Evolutionary conservation across 345 rosid genomes (phyloP).

Genomic region (Hibiscus tridactylites): DNA sequence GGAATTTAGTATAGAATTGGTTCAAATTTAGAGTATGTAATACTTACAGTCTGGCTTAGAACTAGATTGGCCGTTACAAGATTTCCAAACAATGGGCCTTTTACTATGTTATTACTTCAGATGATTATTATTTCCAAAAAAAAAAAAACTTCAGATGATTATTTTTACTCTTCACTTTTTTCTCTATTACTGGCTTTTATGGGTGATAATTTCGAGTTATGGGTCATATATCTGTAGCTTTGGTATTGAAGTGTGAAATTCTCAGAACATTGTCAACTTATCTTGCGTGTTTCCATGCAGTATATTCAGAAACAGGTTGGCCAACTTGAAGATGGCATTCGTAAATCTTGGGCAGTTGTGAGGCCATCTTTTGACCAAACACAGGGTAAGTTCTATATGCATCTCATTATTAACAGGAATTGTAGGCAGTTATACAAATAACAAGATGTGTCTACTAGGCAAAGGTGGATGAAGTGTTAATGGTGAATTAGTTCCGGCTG

Average conservation of each 20-base stretch:
- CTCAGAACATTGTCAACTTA: background rate
- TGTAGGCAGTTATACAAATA: background rate
- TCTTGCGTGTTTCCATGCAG: constrained; percentile 33
- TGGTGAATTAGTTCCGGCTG: background rate
- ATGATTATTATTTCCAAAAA: background rate
- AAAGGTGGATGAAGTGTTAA: background rate
- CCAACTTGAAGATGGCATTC: constrained; percentile 63
- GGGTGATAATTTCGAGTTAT: background rate
- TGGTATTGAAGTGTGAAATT: background rate
- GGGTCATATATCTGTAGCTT: background rate
- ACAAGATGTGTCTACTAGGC: background rate
- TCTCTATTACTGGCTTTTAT: background rate
- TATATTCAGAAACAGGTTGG: constrained; percentile 68
- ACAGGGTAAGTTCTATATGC: constrained; percentile 25
- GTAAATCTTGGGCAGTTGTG: constrained; percentile 62
- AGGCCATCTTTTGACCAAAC: constrained; percentile 28
- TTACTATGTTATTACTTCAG: background rate
- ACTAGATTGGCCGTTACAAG: background rate
- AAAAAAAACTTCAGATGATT: background rate
- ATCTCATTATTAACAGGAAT: background rate
- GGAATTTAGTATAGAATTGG: background rate
- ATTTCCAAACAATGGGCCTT: constrained; percentile 1
- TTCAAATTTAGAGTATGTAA: background rate
- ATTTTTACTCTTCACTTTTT: background rate
- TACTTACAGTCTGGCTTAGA: background rate